Evolutionary conservation across 768 basidiomycete species (phyloP).

Genomic region (Pleurotus salmoneostramineus): DNA sequence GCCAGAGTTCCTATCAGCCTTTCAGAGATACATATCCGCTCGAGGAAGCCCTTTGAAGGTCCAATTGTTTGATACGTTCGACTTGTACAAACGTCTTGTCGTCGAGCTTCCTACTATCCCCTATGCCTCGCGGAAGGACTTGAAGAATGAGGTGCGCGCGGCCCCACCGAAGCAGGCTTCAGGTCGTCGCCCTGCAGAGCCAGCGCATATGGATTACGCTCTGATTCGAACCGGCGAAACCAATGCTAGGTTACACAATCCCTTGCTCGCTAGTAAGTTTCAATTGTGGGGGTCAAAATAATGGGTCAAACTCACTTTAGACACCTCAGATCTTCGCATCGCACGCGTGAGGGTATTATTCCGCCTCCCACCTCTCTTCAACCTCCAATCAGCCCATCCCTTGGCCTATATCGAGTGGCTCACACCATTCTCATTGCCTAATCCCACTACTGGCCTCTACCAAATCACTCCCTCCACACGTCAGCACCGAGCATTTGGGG

Average conservation of each 20-base stretch:
- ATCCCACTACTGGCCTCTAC: constrained; percentile 13
- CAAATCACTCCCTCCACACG: constrained; percentile 13
- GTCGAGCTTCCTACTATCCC: constrained; percentile 10
- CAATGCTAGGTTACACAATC: background rate
- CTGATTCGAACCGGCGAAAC: constrained; percentile 9
- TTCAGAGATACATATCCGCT: background rate
- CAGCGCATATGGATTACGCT: constrained; percentile 12
- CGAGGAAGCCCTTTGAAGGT: background rate
- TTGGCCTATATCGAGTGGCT: constrained; percentile 19
- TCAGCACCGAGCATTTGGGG: constrained; percentile 10
- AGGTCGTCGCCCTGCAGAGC: background rate
- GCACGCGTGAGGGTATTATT: constrained; percentile 14
- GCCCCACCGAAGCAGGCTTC: constrained; percentile 7
- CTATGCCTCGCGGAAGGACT: constrained; percentile 4
- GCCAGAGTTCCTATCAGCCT: background rate
- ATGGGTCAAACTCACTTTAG: background rate
- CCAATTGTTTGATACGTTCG: constrained; percentile 13
- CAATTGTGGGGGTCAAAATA: constrained; percentile 2
- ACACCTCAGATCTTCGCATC: constrained; percentile 8
- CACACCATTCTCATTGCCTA: constrained; percentile 9
- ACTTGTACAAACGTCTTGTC: constrained; percentile 14
- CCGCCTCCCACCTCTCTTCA: constrained; percentile 10
- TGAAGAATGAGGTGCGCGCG: constrained; percentile 10
- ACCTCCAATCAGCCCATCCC: background rate
- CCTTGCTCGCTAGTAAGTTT: background rate